Conservation (phyloP, 768 basidiomycete genomes). For the Dacryopinax spathularia region DNA sequence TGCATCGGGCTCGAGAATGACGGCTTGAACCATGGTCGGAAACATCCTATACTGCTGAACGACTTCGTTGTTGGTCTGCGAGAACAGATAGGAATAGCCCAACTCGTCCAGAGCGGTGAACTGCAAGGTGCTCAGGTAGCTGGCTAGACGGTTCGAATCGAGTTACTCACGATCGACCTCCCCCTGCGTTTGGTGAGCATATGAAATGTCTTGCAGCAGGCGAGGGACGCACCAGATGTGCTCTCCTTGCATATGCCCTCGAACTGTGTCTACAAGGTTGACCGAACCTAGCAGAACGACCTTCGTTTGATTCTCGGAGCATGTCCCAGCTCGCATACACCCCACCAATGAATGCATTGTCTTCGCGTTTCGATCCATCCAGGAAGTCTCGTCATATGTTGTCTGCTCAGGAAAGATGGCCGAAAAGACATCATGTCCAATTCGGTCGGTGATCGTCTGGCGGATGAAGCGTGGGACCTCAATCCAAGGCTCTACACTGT, state of each 20-base stretch:
- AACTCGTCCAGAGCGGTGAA: neutral
- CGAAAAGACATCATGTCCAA: no score
- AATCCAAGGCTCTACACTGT: neutral
- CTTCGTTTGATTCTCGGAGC: neutral
- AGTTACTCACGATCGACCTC: neutral
- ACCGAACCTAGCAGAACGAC: neutral
- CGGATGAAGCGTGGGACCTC: neutral
- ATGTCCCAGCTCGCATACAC: neutral
- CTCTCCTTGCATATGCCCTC: neutral
- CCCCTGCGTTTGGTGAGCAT: neutral
- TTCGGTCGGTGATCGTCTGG: no score
- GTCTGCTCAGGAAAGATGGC: neutral
- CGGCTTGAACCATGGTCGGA: neutral
- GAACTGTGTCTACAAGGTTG: neutral
- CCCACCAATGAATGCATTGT: neutral
- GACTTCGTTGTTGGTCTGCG: neutral
- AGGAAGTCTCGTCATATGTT: neutral
- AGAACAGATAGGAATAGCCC: slow-evolving; percentile 5
- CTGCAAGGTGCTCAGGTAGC: neutral
- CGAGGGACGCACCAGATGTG: neutral
- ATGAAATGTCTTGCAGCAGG: neutral
- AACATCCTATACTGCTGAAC: neutral
- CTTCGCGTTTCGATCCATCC: neutral
- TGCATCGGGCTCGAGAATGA: neutral
- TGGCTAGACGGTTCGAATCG: no score